Evolutionary conservation across 139 green algal genomes (phyloP), one percentile per base, ranked within the genome.

Genomic region (Mesotaenium endlicherianum): DNA sequence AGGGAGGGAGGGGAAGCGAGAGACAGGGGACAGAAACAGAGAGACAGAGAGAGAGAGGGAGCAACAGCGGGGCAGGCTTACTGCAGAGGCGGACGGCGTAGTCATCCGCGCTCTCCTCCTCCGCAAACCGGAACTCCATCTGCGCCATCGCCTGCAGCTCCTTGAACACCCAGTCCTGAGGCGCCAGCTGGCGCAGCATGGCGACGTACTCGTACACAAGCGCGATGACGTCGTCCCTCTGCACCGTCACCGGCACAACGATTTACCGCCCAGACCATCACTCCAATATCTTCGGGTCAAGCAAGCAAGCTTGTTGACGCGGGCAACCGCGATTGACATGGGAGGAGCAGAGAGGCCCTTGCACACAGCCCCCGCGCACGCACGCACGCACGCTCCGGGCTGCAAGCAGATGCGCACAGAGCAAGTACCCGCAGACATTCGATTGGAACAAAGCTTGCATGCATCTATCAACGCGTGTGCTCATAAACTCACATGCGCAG

Each of bases 61-160:
- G 53, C 53, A 64, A 64, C 26, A 64, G 53, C 20, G 36, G 4
- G 4, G n/a, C 5, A 3, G 30, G 59, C 79, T 79, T 1, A 86
- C 75, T 55, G 38, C 80, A 78, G 1, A 91, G 44, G 2, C 59
- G 16, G 5, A 84, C 84, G 26, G 53, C 90, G 42, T 92, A 95
- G 47, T 98, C 93, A 41, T 91, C 89, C 3, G 92, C 89, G 53
- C 97, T 93, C 70, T 95, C 92, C 80, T 98, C 95, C 86, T 98
- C 94, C 38, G 80, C 58, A 55, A 91, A 93, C 42, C 75, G 67
- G 58, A 92, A 88, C 38, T 86, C 57, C 84, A 96, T 94, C 38
- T 91, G 86, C 0, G 90, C 86, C 2, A 97, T 93, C 31, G 86
- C 77, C 39, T 88, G 82, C 59, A 97, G 82, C 91, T 99, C 96